These are phyloP conservation scores for Nasturtium officinale DNA, from an alignment of 345 rosid genomes.

Conservation along the genomic window DNA sequence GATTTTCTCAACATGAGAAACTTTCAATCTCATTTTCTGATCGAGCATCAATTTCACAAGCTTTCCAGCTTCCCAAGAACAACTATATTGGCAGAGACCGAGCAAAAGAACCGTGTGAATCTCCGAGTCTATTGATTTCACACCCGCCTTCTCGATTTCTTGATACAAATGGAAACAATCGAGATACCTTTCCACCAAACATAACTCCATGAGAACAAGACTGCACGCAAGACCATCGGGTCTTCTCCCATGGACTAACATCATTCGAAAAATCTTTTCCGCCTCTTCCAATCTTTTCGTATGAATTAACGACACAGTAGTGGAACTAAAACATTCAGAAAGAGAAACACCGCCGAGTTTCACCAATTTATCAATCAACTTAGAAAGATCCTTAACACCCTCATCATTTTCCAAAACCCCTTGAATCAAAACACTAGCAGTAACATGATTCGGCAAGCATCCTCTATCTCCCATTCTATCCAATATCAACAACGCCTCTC, in stretches of 20 bases:
- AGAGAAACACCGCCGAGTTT: constrained; percentile 55
- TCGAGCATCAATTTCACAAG: constrained; percentile 58
- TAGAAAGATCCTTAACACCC: constrained; percentile 53
- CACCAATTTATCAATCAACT: constrained; percentile 62
- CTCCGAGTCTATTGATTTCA: constrained; percentile 60
- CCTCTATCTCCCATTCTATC: constrained; percentile 72
- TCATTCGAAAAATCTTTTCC: constrained; percentile 54
- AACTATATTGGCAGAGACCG: constrained; percentile 53
- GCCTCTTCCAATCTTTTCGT: constrained; percentile 58
- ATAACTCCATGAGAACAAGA: constrained; percentile 63
- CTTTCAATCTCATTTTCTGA: constrained; percentile 50
- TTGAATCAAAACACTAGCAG: constrained; percentile 63
- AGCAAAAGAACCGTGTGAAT: constrained; percentile 56
- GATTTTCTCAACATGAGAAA: constrained; percentile 48
- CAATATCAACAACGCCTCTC: constrained; percentile 62
- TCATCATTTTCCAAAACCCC: constrained; percentile 56
- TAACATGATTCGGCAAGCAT: constrained; percentile 69
- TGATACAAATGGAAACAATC: constrained; percentile 59
- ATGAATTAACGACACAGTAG: constrained; percentile 59
- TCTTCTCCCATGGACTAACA: constrained; percentile 54
- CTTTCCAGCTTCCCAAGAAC: constrained; percentile 62
- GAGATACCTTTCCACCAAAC: constrained; percentile 51
- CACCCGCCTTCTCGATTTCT: constrained; percentile 57
- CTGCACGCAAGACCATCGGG: constrained; percentile 76
- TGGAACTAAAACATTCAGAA: constrained; percentile 67